Base-by-base conservation (phyloP, 2,329 filamentous ascomycete species). In the Botrytis sinoallii region DNA sequence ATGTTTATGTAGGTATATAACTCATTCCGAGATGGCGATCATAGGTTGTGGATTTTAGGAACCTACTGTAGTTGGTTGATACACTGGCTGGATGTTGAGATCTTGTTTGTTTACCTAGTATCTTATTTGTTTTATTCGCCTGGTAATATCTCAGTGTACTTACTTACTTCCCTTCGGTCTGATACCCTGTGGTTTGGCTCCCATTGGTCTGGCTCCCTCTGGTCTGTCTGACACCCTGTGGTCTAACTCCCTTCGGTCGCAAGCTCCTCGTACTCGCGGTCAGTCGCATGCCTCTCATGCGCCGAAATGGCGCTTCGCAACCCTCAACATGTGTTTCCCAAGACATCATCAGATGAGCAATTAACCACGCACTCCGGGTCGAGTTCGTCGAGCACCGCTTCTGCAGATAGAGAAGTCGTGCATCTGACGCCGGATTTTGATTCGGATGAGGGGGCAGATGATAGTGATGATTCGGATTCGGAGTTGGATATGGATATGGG, bases 371-470 rank as follows among this genome's bases (percentile, higher is more conserved):
- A 52, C 38, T 38, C 22, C 10, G 16, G 22, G 1, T 40, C 65
- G 22, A 18, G 65, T 29, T 67, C 65, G 3, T 18, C 32, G 25
- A 67, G 46, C 32, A 20, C 46, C 0, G 8, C 44, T n/a, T 35
- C 44, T 40, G 22, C 42, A 16, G 65, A 29, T 16, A 12, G 18
- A 9, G 35, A 68, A 48, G 68, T 72, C 25, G 73, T 70, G 55
- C 67, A 70, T 60, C 73, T 79, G n/a, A 80, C 79, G 14, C 79
- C 79, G 12, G 75, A 79, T 59, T 76, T 75, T 22, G 78, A 79
- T 64, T 78, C 76, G 4, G 77, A 77, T 16, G 79, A 79, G n/a
- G 77, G 76, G 14, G 78, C 79, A 42, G 71, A 71, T 22, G 74
- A 72, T 9, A 35, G 55, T 29, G 69, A 63, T 25, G 32, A 6